Base-by-base conservation (phyloP, 2,329 filamentous ascomycete species). In the Pseudogymnoascus sp. region DNA sequence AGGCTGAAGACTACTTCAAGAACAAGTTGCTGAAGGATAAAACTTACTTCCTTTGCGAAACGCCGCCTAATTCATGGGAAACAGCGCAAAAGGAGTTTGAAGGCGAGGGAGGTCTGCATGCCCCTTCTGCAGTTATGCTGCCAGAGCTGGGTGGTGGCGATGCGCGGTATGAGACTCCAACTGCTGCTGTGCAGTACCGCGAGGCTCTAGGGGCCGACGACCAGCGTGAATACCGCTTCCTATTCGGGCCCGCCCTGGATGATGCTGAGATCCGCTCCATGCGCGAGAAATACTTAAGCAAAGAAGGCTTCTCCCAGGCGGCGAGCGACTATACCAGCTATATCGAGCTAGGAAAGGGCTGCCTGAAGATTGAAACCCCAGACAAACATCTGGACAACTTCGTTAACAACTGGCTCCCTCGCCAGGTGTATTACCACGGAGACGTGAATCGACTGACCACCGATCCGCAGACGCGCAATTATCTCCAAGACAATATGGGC, bases 401-500 rank as follows among this genome's bases (percentile, higher is more conserved):
- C 63, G 77, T 84, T 69, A 84, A 84, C 72, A 76, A 83, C 70
- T 84, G 81, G 81, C 73, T 84, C 9, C 78, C 81, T 12, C 79
- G 81, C 6, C 81, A 84, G 66, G 75, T 80, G 14, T 83, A 79
- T 73, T 84, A 84, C 69, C 81, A 84, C 66, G 81, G 81, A 59
- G 80, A 83, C 64, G 80, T 83, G 39, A 84, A 84, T 68, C 79
- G 81, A 9, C 71, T 84, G 35, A 82, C 80, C 0, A 83, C 81
- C 0, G 81, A 84, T 67, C 81, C 81, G 18, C 81, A 84, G 67
- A 84, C 81, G 6, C 78, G 81, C 43, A 84, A 84, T 66, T 84
- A 83, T 65, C 70, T 84, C 2, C 81, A 84, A 67, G 81, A 84
- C 70, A 83, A 82, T 69, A 83, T 84, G 81, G 81, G 81, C 61